phyloP scores from a whole-genome alignment of 805 yeast genomes.

The Nadsonia fulvescens region DNA sequence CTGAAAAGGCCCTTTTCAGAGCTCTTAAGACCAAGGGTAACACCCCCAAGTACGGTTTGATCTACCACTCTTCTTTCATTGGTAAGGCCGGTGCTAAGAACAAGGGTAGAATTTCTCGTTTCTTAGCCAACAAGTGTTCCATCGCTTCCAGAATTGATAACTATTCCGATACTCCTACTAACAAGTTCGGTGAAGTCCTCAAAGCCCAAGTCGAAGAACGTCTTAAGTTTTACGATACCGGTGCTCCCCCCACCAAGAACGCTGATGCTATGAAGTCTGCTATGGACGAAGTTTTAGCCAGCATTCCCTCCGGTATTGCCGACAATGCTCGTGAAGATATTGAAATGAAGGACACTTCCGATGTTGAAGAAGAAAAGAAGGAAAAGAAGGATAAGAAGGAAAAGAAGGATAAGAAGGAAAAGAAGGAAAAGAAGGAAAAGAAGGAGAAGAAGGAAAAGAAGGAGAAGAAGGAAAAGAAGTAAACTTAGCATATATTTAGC shows the following conservation, averaged over 20 bases:
- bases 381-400: conserved; percentile 28
- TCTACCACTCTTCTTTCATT: conserved; percentile 90
- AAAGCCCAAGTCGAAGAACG: conserved; percentile 97
- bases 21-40: conserved; percentile 97
- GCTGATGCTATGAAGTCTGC: conserved; percentile 89
- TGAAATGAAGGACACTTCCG: conserved; percentile 20
- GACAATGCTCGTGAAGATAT: conserved; percentile 28
- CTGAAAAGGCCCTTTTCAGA: conserved; percentile 96
- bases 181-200: conserved; percentile 75
- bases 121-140: conserved; percentile 96
- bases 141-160: conserved; percentile 97
- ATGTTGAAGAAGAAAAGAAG: conserved; percentile 30
- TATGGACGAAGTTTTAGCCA: conserved; percentile 38
- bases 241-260: conserved; percentile 92
- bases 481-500: too few species aligned
- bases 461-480: conserved; percentile 35
- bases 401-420: conserved; percentile 15
- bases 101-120: conserved; percentile 97
- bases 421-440: conserved; percentile 27
- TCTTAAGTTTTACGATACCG: conserved; percentile 87
- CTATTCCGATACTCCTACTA: conserved; percentile 86
- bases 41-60: conserved; percentile 94
- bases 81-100: conserved; percentile 97
- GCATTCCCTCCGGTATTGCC: conserved; percentile 20
- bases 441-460: conserved; percentile 31